Base-by-base conservation (phyloP, 768 basidiomycete genomes). In the Pleurotus salmoneostramineus region DNA sequence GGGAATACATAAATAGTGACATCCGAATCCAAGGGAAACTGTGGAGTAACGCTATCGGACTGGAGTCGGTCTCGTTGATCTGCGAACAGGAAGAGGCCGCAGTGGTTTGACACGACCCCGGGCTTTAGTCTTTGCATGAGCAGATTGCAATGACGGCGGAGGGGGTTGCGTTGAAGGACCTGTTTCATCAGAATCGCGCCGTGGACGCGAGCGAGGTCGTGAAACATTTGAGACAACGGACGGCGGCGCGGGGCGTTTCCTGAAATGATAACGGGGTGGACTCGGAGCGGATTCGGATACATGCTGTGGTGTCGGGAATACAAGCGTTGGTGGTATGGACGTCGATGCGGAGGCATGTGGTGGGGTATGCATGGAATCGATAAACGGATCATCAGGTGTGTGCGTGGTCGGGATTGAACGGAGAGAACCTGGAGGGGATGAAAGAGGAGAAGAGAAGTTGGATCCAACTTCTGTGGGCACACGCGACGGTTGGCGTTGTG, bases 221-320 rank as follows among this genome's bases (percentile, higher is more conserved):
- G 64, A 65, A n/a, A 58, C 56, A 6, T 68, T 61, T 56, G 64
- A 61, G 37, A 56, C 50, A 31, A 66, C 57, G 2, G 65, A 59
- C 15, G 61, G 46, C 14, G 65, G 62, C 33, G 66, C 59, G 44
- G 67, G 61, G 11, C 74, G 70, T 56, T 67, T 74, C 35, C 74
- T 72, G 43, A 76, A 62, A 56, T 71, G 60, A 50, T 73, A 77
- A 43, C 71, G 72, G 15, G 62, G 62, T 31, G 58, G 56, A 7
- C 58, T 59, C 27, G 66, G 61, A 42, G 55, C 50, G 27, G 63
- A 61, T 17, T 37, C n/a, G 11, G 17, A 7, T 40, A 27, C 21
- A 31, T 11, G 21, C 27, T 7, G 48, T 2, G 33, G 17, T 32
- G 10, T 15, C 12, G 32, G 52, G 37, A 27, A 27, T 31, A 60